phyloP scores from a whole-genome alignment of 2,329 filamentous ascomycete species.

The Sporothrix humicola region DNA sequence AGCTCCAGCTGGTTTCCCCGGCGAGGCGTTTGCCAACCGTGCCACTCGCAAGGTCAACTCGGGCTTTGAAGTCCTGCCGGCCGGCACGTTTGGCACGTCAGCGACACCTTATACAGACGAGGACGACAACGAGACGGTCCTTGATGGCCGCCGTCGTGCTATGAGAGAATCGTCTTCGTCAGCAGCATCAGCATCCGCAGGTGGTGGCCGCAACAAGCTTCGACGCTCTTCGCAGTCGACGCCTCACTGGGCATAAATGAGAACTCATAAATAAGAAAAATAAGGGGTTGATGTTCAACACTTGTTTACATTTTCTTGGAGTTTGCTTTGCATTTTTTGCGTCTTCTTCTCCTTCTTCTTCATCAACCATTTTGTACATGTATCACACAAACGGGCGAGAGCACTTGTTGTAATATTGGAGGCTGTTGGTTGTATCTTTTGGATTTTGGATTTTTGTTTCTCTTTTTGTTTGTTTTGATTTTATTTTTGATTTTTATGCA shows the following conservation, averaged over 20 bases:
- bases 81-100: constrained; percentile 45
- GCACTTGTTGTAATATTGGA: background rate
- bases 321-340: background rate
- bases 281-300: background rate
- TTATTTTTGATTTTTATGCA: background rate
- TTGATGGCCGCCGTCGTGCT: background rate
- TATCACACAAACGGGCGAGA: background rate
- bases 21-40: constrained; percentile 45
- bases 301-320: background rate
- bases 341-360: background rate
- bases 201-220: constrained; percentile 36
- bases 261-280: background rate
- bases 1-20: constrained; percentile 29
- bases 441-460: background rate
- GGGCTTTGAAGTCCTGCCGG: constrained; percentile 49
- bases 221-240: constrained; percentile 15
- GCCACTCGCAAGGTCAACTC: constrained; percentile 47
- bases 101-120: background rate
- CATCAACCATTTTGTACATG: too few species aligned
- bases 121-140: constrained; percentile 20
- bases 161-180: background rate
- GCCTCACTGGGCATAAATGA: background rate
- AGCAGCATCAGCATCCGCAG: background rate
- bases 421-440: background rate
- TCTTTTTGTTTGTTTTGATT: background rate